Evolutionary conservation across 805 yeast species (phyloP).

Genomic region (Metahyphopichia silvanorum): DNA sequence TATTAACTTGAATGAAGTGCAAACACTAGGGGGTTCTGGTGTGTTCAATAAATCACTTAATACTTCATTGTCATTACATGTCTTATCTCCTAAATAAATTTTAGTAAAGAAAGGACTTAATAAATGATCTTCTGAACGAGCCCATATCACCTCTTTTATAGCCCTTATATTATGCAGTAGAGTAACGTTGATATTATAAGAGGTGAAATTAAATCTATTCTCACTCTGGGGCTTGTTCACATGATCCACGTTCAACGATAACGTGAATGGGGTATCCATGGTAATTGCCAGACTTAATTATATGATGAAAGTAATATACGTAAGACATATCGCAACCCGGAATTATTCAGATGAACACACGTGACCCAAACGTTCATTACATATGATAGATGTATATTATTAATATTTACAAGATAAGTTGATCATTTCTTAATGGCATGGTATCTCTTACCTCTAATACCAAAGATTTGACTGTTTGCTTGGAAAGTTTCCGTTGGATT

Average conservation of each 20-base stretch:
- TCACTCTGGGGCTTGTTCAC: constrained; percentile 3
- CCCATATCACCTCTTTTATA: constrained; percentile 27
- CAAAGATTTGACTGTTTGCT: constrained; percentile 86
- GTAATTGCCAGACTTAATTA: too few species aligned
- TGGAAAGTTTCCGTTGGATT: constrained; percentile 93
- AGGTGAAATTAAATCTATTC: too few species aligned
- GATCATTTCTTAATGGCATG: constrained; percentile 59
- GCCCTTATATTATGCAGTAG: constrained; percentile 20
- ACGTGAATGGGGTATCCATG: constrained; percentile 18
- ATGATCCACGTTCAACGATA: constrained; percentile 10
- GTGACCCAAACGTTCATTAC: constrained; percentile 2
- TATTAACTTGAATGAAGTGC: constrained; percentile 12
- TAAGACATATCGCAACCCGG: too few species aligned
- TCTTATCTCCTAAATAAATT: constrained; percentile 9
- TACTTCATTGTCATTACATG: constrained; percentile 8
- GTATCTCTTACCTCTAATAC: constrained; percentile 94
- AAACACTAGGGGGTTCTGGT: constrained; percentile 4
- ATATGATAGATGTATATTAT: constrained; percentile 1
- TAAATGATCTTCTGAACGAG: constrained; percentile 14
- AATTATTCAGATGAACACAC: too few species aligned
- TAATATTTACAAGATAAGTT: constrained; percentile 1
- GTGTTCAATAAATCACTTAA: constrained; percentile 11
- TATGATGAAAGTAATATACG: too few species aligned
- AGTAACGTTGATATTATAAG: constrained; percentile 23
- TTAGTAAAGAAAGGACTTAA: constrained; percentile 24